A percentile compares a stretch with the other conserved stretches of the same genome.
These are phyloP conservation scores for Zasmidium citrigriseum DNA, from an alignment of 2,329 filamentous ascomycete species.

Conservation along the genomic window DNA sequence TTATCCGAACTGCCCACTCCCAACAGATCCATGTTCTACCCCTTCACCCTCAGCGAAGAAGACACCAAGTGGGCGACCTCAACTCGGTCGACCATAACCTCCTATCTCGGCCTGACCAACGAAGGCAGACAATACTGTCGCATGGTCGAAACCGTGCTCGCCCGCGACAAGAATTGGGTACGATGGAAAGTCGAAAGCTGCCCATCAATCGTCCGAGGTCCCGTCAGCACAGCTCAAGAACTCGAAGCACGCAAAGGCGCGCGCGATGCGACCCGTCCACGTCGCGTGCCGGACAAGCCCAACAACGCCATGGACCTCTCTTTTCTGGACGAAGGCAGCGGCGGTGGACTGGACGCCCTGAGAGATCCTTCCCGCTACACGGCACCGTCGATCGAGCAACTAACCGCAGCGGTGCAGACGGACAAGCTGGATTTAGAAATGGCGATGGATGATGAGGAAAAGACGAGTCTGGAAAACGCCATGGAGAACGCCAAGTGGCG, in stretches of 20 bases:
- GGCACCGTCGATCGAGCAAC: conserved; percentile 69
- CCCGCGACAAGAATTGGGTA: conserved; percentile 97
- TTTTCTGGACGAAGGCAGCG: conserved; percentile 71
- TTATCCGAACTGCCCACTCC: conserved; percentile 61
- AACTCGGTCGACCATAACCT: conserved; percentile 76
- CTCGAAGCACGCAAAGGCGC: conserved; percentile 67
- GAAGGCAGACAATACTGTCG: conserved; percentile 94
- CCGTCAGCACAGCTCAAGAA: conserved; percentile 70
- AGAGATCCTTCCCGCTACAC: conserved; percentile 64
- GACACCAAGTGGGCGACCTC: conserved; percentile 82
- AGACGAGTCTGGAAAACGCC: conserved; percentile 61
- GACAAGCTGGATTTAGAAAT: conserved; percentile 87
- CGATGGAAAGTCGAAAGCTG: conserved; percentile 97
- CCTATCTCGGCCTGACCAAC: conserved; percentile 62
- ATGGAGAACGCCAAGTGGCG: conserved; percentile 92
- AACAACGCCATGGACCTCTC: conserved; percentile 74
- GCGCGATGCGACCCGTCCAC: conserved; percentile 67
- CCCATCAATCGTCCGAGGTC: conserved; percentile 76
- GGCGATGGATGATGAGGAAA: conserved; percentile 66
- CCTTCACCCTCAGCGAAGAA: conserved; percentile 74
- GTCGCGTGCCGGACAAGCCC: conserved; percentile 67
- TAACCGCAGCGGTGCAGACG: conserved; percentile 71
- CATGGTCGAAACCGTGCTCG: conserved; percentile 94
- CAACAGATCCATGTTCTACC: conserved; percentile 87
- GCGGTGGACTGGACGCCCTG: conserved; percentile 67